Base-by-base conservation (phyloP, 108 stramenopile genomes). In the Stephanodiscus triporus region DNA sequence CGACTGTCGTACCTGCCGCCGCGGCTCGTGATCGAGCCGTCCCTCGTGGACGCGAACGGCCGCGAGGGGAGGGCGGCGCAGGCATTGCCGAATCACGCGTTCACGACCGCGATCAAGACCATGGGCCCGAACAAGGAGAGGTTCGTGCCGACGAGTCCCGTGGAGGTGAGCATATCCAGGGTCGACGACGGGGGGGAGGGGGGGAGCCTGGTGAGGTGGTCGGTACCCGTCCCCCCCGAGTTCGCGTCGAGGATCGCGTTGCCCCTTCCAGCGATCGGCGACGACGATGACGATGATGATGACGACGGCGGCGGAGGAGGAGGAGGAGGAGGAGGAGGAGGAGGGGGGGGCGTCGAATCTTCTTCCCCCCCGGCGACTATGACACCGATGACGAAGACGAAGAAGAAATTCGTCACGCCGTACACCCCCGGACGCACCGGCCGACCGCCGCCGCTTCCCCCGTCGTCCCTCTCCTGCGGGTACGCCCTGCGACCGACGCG, bases 71-170 rank as follows among this genome's bases (percentile, higher is more conserved):
- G 80, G 29, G 67, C 64, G 26, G 94, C 94, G 16, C 64, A 84
- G 61, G 68, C 70, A 23, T 47, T 95, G 22, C 94, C 94, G 7
- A 88, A 91, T 74, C 89, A 91, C 80, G 89, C 84, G 34, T 95
- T 95, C 79, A 80, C 87, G 4, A 84, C 78, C 34, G 75, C 84
- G 47, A 90, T 94, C 76, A 89, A 89, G 55, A 95, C 94, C 14
- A 87, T 90, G 83, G 94, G 94, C 13, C 76, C 81, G 38, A 88
- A 87, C 29, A 75, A 74, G 45, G 80, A 95, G 53, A 50, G 65
- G 1, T 92, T 88, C 69, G 84, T 89, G 9, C 84, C 93, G 19
- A 80, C 86, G 10, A 81, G 79, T 37, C 91, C 93, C 10, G 67
- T 91, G 16, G 87, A 94, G 79, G 83, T 94, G 2, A 73, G 68